Conservation (phyloP, 2,329 filamentous ascomycete genomes). For the Nemania sp. region DNA sequence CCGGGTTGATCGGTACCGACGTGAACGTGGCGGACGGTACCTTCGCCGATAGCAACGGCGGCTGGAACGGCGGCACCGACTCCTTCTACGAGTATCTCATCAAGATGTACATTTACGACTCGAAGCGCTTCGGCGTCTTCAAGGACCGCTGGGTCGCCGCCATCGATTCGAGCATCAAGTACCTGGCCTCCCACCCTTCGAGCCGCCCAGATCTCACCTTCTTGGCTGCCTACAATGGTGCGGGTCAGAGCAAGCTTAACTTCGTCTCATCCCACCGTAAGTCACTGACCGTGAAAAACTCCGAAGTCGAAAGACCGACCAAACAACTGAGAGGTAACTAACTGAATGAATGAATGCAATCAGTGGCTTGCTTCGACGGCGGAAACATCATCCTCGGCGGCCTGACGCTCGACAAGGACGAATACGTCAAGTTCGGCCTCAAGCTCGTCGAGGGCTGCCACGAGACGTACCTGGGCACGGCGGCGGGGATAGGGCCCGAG, state of each 20-base stretch:
- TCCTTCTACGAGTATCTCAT: slow-evolving; percentile 90
- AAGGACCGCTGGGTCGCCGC: slow-evolving; percentile 76
- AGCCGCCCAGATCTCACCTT: slow-evolving; percentile 74
- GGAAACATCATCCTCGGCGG: slow-evolving; percentile 87
- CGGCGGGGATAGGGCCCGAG: slow-evolving; percentile 79
- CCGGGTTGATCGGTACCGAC: slow-evolving; percentile 72
- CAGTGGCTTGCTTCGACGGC: slow-evolving; percentile 80
- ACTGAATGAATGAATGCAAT: slow-evolving; percentile 3
- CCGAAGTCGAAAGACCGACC: neutral
- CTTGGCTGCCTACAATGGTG: slow-evolving; percentile 60
- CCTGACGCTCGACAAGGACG: slow-evolving; percentile 64
- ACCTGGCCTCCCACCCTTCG: slow-evolving; percentile 71
- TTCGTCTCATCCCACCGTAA: slow-evolving; percentile 57
- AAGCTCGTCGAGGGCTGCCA: slow-evolving; percentile 73
- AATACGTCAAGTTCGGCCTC: slow-evolving; percentile 76
- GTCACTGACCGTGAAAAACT: slow-evolving; percentile 31
- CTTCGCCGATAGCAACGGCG: slow-evolving; percentile 70
- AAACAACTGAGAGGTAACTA: too few species aligned
- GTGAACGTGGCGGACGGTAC: slow-evolving; percentile 67
- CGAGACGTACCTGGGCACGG: slow-evolving; percentile 70
- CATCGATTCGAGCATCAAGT: slow-evolving; percentile 73
- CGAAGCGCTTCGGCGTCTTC: slow-evolving; percentile 64
- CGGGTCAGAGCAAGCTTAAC: slow-evolving; percentile 40
- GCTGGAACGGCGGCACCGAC: slow-evolving; percentile 78
- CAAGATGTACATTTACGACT: slow-evolving; percentile 87